Percentiles rank a stretch among this genome's conserved stretches.
Evolutionary conservation across 2,329 filamentous ascomycete species (phyloP).

Genomic region (Pseudovirgaria hyperparasitica): DNA sequence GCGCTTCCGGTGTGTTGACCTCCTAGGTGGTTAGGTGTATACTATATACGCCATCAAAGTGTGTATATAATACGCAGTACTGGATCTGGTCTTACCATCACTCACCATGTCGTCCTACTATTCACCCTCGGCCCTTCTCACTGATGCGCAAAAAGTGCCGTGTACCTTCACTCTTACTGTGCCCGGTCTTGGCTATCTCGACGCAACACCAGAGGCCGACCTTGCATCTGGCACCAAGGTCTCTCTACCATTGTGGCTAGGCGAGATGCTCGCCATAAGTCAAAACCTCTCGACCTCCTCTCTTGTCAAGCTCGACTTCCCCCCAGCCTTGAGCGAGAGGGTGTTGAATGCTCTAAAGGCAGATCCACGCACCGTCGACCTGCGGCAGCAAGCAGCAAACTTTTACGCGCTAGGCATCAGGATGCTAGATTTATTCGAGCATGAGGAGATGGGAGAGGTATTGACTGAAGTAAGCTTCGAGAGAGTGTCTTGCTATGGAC

Average conservation of each 20-base stretch:
- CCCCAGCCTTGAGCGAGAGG: conserved; percentile 59
- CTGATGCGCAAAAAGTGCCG: conserved; percentile 86
- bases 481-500: too few species aligned
- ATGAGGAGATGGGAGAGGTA: conserved; percentile 62
- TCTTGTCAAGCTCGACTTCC: conserved; percentile 63
- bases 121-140: conserved; percentile 72
- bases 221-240: conserved; percentile 55
- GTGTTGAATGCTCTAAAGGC: conserved; percentile 86
- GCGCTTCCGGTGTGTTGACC: too few species aligned
- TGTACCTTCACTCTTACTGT: conserved; percentile 90
- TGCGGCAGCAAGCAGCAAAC: conserved; percentile 71
- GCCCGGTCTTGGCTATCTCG: conserved; percentile 75
- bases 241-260: conserved; percentile 83
- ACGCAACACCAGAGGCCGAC: conserved; percentile 60
- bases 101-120: conserved; percentile 54
- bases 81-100: too few species aligned
- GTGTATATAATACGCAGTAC: too few species aligned
- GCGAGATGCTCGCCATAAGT: conserved; percentile 75
- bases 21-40: too few species aligned
- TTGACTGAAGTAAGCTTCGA: conserved; percentile 27
- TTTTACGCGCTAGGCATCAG: conserved; percentile 79
- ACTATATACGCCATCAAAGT: too few species aligned
- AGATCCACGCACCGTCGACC: conserved; percentile 71
- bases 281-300: conserved; percentile 23
- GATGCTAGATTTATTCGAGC: conserved; percentile 84